Evolutionary conservation across 305 asterid genomes (phyloP).

Genomic region (Fraxinus floribunda): DNA sequence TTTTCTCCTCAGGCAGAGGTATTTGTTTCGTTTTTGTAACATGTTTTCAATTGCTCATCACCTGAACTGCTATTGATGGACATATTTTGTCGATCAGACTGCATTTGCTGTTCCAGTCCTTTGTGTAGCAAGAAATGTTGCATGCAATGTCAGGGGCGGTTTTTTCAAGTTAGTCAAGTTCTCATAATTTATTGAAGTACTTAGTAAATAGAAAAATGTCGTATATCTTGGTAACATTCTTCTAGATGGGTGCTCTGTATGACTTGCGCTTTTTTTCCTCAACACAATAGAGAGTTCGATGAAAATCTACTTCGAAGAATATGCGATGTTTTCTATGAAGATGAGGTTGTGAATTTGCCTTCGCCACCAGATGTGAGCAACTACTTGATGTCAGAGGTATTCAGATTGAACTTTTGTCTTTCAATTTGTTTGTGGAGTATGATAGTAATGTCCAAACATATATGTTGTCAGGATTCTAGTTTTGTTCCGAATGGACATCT

Average conservation of each 20-base stretch:
- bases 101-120: slow-evolving; percentile 89
- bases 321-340: slow-evolving; percentile 71
- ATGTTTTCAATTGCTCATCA: slow-evolving; percentile 15
- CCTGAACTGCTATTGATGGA: slow-evolving; percentile 12
- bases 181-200: slow-evolving; percentile 18
- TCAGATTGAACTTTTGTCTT: neutral
- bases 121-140: slow-evolving; percentile 97
- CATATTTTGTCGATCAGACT: slow-evolving; percentile 42
- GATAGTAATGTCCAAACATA: slow-evolving; percentile 10
- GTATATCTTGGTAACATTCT: neutral
- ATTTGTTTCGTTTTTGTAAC: slow-evolving; percentile 15
- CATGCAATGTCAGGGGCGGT: slow-evolving; percentile 94
- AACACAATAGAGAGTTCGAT: slow-evolving; percentile 71
- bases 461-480: slow-evolving; percentile 63
- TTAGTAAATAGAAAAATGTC: slow-evolving; percentile 6
- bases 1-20: slow-evolving; percentile 99
- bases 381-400: slow-evolving; percentile 88
- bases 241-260: slow-evolving; percentile 10
- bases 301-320: slow-evolving; percentile 64
- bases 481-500: slow-evolving; percentile 62
- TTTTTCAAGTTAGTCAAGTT: slow-evolving; percentile 76
- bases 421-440: neutral
- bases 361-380: slow-evolving; percentile 89
- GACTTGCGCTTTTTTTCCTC: slow-evolving; percentile 7
- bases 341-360: slow-evolving; percentile 69